phyloP scores from a whole-genome alignment of 2,329 filamentous ascomycete genomes.

The Cladorrhinum sp. region DNA sequence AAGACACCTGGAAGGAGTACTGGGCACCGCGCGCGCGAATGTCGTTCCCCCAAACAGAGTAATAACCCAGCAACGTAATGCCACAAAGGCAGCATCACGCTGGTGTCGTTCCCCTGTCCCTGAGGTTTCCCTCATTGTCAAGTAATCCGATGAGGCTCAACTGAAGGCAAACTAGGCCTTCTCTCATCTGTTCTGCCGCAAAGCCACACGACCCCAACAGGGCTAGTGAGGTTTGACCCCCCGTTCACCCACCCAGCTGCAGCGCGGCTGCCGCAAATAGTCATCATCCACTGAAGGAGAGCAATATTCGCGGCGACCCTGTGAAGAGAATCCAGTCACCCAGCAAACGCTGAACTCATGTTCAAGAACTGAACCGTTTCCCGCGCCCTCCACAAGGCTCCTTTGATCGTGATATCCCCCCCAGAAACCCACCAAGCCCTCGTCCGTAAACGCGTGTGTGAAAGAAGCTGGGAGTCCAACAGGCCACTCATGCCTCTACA shows the following conservation, averaged over 20 bases:
- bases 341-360: neutral
- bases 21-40: no score
- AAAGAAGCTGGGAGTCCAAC: no score
- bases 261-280: neutral
- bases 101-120: neutral
- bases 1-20: neutral
- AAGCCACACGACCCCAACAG: neutral
- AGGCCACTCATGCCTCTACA: no score
- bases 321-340: neutral
- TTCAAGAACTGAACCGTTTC: neutral
- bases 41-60: no score
- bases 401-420: neutral
- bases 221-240: neutral
- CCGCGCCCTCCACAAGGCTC: neutral
- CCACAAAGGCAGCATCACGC: no score
- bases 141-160: neutral
- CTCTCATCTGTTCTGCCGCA: neutral
- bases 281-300: neutral
- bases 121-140: neutral
- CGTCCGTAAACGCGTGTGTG: no score
- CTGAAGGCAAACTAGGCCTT: neutral
- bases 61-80: neutral
- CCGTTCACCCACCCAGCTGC: no score
- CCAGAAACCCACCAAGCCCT: neutral
- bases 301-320: neutral